These are phyloP conservation scores for Hyaloperonospora brassicae DNA, from an alignment of 352 stramenopile species.

Conservation along the genomic window DNA sequence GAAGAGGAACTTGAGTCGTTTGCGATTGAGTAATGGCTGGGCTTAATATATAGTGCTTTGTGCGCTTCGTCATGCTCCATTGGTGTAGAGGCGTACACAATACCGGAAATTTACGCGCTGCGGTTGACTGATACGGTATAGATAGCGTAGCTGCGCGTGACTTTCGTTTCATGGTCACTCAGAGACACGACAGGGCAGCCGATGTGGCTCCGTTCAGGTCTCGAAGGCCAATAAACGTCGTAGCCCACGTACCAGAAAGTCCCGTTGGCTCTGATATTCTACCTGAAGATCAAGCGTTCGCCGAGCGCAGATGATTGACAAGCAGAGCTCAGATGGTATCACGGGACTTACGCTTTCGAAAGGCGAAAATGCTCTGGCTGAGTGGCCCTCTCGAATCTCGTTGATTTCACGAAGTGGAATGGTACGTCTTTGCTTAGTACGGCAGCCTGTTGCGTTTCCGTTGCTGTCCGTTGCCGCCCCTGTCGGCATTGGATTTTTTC, in stretches of 20 bases:
- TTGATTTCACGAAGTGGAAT: constrained; percentile 47
- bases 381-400: constrained; percentile 44
- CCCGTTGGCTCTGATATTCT: constrained; percentile 36
- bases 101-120: not conserved
- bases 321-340: constrained; percentile 32
- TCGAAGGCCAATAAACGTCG: constrained; percentile 15
- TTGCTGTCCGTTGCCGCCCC: constrained; percentile 6
- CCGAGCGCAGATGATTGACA: constrained; percentile 54
- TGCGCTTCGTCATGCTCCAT: not conserved
- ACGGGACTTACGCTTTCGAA: constrained; percentile 18
- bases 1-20: constrained; percentile 56
- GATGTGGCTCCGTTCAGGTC: too few species aligned
- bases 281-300: constrained; percentile 58
- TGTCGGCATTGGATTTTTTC: constrained; percentile 11
- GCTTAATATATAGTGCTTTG: constrained; percentile 15
- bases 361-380: constrained; percentile 41
- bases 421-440: constrained; percentile 7
- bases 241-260: constrained; percentile 50
- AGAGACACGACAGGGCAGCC: too few species aligned
- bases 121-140: too few species aligned
- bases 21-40: constrained; percentile 31
- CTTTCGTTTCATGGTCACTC: too few species aligned
- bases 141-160: too few species aligned
- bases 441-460: constrained; percentile 1
- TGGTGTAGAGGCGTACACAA: not conserved